Percentiles rank a stretch among this genome's conserved stretches.
phyloP scores from a whole-genome alignment of 257 asterid species.

The Salvia splendens region DNA sequence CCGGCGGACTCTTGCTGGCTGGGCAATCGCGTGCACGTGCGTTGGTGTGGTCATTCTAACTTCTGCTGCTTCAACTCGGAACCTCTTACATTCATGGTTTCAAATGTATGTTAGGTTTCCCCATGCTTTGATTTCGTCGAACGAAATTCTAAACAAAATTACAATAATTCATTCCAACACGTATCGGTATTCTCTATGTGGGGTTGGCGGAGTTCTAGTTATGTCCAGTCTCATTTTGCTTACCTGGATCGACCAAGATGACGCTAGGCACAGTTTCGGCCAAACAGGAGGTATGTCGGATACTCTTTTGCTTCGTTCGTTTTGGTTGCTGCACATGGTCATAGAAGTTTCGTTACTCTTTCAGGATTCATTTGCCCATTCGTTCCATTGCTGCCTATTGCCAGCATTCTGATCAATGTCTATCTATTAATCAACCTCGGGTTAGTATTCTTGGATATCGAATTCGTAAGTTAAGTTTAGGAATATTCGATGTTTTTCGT shows the following conservation, averaged over 20 bases:
- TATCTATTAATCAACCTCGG: constrained; percentile 89
- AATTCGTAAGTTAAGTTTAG: no score
- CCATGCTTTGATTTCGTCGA: background rate
- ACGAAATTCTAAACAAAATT: constrained; percentile 19
- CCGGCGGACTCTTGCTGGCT: constrained; percentile 86
- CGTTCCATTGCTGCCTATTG: constrained; percentile 85
- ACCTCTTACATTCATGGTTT: constrained; percentile 41
- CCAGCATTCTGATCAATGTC: constrained; percentile 91
- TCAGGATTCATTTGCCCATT: constrained; percentile 96
- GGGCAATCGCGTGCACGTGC: constrained; percentile 75
- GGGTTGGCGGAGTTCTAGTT: constrained; percentile 68
- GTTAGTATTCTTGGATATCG: constrained; percentile 46
- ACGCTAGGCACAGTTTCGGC: constrained; percentile 90
- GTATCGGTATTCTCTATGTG: constrained; percentile 65
- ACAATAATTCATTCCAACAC: constrained; percentile 49
- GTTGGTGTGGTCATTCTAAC: constrained; percentile 74
- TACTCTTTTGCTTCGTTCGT: constrained; percentile 4
- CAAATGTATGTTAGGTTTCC: background rate
- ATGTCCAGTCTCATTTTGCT: constrained; percentile 63
- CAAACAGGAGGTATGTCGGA: constrained; percentile 79
- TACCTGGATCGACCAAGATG: constrained; percentile 83
- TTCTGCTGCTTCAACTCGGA: constrained; percentile 68
- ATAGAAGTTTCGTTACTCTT: constrained; percentile 13
- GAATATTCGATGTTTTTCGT: no score
- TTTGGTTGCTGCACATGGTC: constrained; percentile 13